phyloP scores from a whole-genome alignment of 73 alveolate genomes.

The Tetrahymena thermophila region DNA sequence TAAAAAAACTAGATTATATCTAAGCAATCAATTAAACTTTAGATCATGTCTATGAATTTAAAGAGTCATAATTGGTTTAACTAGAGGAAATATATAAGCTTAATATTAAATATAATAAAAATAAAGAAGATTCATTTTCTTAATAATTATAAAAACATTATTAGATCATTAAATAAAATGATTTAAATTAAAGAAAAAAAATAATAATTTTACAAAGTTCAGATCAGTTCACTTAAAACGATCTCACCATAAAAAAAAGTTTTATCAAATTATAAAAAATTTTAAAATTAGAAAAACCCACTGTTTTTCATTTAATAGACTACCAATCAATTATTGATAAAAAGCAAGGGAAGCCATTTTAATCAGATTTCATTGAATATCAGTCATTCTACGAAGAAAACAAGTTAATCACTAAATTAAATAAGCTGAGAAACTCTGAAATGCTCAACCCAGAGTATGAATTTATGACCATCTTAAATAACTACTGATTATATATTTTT shows the following conservation, averaged over 20 bases:
- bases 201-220: not conserved
- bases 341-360: no score
- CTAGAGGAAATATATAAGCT: no score
- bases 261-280: no score
- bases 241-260: no score
- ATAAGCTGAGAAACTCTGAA: not conserved
- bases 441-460: not conserved
- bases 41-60: not conserved
- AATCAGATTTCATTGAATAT: not conserved
- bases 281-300: not conserved
- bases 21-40: not conserved
- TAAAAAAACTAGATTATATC: no score
- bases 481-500: no score
- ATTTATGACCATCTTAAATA: not conserved
- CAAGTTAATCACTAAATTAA: not conserved
- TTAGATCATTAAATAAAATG: not conserved
- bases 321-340: not conserved
- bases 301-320: not conserved
- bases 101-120: no score
- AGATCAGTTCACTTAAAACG: not conserved
- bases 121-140: no score
- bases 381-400: not conserved
- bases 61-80: not conserved
- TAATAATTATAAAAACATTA: no score
- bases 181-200: not conserved